Conservation (phyloP, 2,329 filamentous ascomycete species). For the Scleromitrula shiraiana region DNA sequence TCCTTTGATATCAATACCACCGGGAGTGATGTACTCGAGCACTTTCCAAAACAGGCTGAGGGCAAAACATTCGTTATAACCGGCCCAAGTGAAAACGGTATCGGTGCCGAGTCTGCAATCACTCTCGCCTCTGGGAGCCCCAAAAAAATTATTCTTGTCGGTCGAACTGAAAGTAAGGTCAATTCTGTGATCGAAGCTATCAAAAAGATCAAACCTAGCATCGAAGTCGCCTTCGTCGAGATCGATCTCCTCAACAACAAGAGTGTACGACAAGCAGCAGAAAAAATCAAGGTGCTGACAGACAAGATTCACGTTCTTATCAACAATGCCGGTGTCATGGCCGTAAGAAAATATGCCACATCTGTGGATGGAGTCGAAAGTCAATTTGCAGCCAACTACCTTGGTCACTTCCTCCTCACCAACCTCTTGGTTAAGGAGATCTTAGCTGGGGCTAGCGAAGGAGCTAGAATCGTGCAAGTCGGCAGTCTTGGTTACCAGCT, state of each 20-base stretch:
- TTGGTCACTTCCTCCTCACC: conserved; percentile 20
- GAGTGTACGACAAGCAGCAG: conserved; percentile 34
- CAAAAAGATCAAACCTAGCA: conserved; percentile 7
- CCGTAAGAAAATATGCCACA: neutral
- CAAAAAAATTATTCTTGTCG: conserved; percentile 13
- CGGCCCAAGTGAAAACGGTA: conserved; percentile 11
- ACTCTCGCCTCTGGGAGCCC: conserved; percentile 20
- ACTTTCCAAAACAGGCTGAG: neutral
- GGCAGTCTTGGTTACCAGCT: conserved; percentile 32
- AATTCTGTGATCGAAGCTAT: conserved; percentile 15
- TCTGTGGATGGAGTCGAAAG: conserved; percentile 16
- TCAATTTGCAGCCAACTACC: conserved; percentile 19
- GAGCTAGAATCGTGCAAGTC: conserved; percentile 14
- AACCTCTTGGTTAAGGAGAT: conserved; percentile 14
- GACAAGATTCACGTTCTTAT: conserved; percentile 35
- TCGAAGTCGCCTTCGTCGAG: conserved; percentile 13
- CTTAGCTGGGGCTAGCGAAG: neutral
- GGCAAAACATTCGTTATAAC: conserved; percentile 14
- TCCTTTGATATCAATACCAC: neutral
- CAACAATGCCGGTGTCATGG: conserved; percentile 20
- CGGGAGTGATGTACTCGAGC: neutral
- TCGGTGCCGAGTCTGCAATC: conserved; percentile 17
- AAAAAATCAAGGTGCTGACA: conserved; percentile 25
- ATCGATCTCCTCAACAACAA: conserved; percentile 34
- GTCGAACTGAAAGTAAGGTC: conserved; percentile 14